Evolutionary conservation across 2,329 filamentous ascomycete species (phyloP).

Genomic region (Botryotinia convoluta): DNA sequence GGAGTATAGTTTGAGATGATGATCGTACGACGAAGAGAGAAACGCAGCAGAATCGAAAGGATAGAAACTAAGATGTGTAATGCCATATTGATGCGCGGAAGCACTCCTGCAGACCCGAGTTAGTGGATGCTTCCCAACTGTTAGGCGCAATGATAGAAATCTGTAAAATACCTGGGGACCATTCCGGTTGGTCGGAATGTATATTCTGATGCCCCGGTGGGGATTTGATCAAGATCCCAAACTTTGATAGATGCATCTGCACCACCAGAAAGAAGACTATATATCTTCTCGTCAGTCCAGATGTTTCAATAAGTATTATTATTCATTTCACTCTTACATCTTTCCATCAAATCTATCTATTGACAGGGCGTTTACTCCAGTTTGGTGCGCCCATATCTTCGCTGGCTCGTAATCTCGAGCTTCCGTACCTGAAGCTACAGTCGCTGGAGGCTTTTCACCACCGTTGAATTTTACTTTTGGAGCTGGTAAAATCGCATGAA

Average conservation of each 20-base stretch:
- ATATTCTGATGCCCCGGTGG: conserved; percentile 40
- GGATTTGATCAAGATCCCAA: conserved; percentile 75
- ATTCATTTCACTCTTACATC: conserved; percentile 50
- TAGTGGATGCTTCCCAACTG: conserved; percentile 7
- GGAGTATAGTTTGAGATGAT: conserved; percentile 72
- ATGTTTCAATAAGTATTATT: neutral
- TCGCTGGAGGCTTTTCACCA: conserved; percentile 41
- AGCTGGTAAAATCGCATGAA: conserved; percentile 66
- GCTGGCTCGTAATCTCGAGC: conserved; percentile 6
- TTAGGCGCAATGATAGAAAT: conserved; percentile 6
- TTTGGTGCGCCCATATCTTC: conserved; percentile 62
- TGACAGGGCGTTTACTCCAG: conserved; percentile 75
- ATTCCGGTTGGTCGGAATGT: conserved; percentile 54
- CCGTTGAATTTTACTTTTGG: conserved; percentile 70
- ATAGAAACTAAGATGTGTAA: conserved; percentile 76
- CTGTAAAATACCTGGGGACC: conserved; percentile 43
- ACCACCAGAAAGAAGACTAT: conserved; percentile 77
- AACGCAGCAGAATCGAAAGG: conserved; percentile 75
- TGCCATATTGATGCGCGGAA: conserved; percentile 61
- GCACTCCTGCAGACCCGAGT: conserved; percentile 22
- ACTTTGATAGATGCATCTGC: conserved; percentile 80
- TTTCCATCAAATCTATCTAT: conserved; percentile 76
- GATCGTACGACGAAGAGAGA: conserved; percentile 74
- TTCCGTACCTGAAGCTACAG: neutral
- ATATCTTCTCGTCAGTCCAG: neutral